A percentile compares a stretch with the other conserved stretches of the same genome.
These are phyloP conservation scores for Lactarius akahatsu DNA, from an alignment of 768 basidiomycete genomes.

Conservation along the genomic window DNA sequence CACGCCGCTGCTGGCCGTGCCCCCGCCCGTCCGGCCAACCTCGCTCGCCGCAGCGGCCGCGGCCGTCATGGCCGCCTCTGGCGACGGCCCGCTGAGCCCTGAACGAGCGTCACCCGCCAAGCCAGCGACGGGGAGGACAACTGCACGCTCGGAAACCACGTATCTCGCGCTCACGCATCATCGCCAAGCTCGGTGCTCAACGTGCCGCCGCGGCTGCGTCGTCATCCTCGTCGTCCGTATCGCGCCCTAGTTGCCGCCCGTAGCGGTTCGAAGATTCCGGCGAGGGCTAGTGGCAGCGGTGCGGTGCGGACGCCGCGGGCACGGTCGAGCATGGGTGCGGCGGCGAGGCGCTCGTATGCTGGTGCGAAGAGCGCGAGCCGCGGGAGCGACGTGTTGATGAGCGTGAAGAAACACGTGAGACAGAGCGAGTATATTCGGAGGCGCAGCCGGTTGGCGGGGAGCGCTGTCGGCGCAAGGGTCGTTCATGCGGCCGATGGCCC, in stretches of 20 bases:
- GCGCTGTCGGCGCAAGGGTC: slow-evolving; percentile 3
- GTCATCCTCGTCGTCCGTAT: neutral
- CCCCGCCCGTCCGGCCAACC: slow-evolving; percentile 28
- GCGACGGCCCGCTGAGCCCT: slow-evolving; percentile 10
- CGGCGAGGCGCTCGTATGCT: slow-evolving; percentile 37
- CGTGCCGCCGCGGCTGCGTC: slow-evolving; percentile 45
- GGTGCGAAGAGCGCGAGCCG: slow-evolving; percentile 34
- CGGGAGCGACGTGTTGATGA: slow-evolving; percentile 47
- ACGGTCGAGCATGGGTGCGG: slow-evolving; percentile 50
- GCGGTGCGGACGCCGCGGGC: slow-evolving; percentile 30
- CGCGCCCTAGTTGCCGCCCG: slow-evolving; percentile 23
- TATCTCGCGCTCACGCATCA: slow-evolving; percentile 79
- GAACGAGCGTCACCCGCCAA: neutral
- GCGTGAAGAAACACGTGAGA: slow-evolving; percentile 69
- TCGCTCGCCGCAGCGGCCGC: slow-evolving; percentile 37
- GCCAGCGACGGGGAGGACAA: slow-evolving; percentile 32
- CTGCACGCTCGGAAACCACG: slow-evolving; percentile 62
- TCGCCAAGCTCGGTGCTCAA: slow-evolving; percentile 72
- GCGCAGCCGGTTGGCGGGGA: slow-evolving; percentile 43
- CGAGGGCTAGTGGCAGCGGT: slow-evolving; percentile 14
- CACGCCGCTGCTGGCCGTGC: slow-evolving; percentile 42
- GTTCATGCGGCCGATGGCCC: neutral
- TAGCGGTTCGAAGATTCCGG: slow-evolving; percentile 16
- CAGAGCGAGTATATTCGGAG: slow-evolving; percentile 73
- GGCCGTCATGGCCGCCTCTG: slow-evolving; percentile 24